A percentile compares a stretch with the other conserved stretches of the same genome.
phyloP scores from a whole-genome alignment of 1,284 basidiomycete species.

The Ganoderma meredithae region DNA sequence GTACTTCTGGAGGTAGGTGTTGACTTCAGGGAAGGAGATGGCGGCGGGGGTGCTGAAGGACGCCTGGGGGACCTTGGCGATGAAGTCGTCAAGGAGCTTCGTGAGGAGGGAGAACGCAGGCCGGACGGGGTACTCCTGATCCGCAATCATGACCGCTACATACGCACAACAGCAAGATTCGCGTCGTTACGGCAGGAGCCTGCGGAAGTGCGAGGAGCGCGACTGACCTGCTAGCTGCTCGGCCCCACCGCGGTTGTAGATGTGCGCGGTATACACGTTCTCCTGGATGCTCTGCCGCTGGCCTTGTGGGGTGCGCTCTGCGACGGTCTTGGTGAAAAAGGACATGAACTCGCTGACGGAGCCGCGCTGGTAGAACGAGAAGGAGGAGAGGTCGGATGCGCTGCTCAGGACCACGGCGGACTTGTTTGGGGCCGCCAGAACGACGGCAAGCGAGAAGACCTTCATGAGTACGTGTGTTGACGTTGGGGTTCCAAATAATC shows the following conservation, averaged over 20 bases:
- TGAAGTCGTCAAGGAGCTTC: slow-evolving; percentile 95
- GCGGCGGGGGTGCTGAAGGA: slow-evolving; percentile 68
- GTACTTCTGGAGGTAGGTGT: slow-evolving; percentile 89
- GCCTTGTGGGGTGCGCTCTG: slow-evolving; percentile 87
- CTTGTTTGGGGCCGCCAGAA: slow-evolving; percentile 63
- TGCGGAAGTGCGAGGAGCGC: neutral
- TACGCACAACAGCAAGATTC: no score
- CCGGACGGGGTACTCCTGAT: slow-evolving; percentile 96
- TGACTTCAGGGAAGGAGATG: slow-evolving; percentile 77
- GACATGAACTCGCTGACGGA: slow-evolving; percentile 89
- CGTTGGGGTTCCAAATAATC: neutral
- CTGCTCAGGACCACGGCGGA: slow-evolving; percentile 72
- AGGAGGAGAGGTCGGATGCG: slow-evolving; percentile 88
- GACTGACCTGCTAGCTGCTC: slow-evolving; percentile 81
- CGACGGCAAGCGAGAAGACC: slow-evolving; percentile 71
- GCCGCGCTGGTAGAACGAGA: slow-evolving; percentile 93
- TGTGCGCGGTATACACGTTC: slow-evolving; percentile 94
- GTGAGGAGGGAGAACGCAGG: slow-evolving; percentile 96
- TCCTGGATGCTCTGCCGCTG: slow-evolving; percentile 95
- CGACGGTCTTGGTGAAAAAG: slow-evolving; percentile 93
- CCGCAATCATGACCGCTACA: slow-evolving; percentile 90
- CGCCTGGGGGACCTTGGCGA: slow-evolving; percentile 77
- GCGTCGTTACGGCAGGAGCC: neutral
- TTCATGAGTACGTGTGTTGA: slow-evolving; percentile 57
- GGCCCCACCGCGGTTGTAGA: slow-evolving; percentile 85